Conservation (phyloP, 371 early-diverging fungal species). For the Nematocida sp. region DNA sequence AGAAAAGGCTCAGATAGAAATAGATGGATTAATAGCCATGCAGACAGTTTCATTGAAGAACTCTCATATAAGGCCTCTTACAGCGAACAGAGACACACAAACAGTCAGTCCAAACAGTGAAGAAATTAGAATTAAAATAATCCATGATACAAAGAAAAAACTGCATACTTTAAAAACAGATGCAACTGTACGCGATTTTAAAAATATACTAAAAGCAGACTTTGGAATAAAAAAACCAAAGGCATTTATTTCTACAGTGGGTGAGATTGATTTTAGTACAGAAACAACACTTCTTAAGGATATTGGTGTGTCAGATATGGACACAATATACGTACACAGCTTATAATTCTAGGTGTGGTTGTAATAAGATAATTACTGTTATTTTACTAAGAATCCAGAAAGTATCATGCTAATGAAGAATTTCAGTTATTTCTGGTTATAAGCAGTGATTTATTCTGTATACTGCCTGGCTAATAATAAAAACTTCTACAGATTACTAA, state of each 20-base stretch:
- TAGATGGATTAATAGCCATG: conserved; percentile 2
- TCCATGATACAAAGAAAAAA: conserved; percentile 8
- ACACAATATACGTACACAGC: conserved; percentile 27
- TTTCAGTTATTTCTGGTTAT: too few species aligned
- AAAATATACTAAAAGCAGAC: not conserved
- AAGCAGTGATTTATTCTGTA: too few species aligned
- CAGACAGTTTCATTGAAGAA: not conserved
- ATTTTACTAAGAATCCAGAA: too few species aligned
- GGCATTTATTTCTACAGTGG: conserved; percentile 20
- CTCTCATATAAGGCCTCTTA: conserved; percentile 4
- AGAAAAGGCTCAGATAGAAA: conserved; percentile 26
- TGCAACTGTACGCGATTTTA: conserved; percentile 26
- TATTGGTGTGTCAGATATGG: conserved; percentile 34
- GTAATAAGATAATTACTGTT: too few species aligned
- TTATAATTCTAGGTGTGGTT: not conserved
- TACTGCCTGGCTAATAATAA: too few species aligned
- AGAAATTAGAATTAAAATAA: conserved; percentile 14
- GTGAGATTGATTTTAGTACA: conserved; percentile 8
- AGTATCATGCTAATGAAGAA: too few species aligned
- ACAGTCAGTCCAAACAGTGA: conserved; percentile 3
- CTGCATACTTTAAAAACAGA: not conserved
- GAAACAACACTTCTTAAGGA: not conserved
- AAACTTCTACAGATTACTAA: too few species aligned
- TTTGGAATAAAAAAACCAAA: conserved; percentile 37
- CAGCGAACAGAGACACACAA: not conserved